phyloP scores from a whole-genome alignment of 2,329 filamentous ascomycete genomes.

The Fusarium scirpi region DNA sequence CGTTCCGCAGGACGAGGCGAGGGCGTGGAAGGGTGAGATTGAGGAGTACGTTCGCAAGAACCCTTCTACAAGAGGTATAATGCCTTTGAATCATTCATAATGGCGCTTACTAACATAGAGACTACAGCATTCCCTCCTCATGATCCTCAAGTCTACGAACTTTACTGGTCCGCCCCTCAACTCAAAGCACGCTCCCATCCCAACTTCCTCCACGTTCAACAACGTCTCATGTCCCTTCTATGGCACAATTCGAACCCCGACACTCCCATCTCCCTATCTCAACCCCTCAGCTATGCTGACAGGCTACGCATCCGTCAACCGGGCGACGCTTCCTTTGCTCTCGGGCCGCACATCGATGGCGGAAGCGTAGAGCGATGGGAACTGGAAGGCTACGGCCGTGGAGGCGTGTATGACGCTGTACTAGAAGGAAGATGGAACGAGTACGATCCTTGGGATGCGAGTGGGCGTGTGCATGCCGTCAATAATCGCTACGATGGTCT shows the following conservation, averaged over 20 bases:
- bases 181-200: slow-evolving; percentile 75
- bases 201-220: slow-evolving; percentile 71
- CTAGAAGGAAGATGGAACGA: slow-evolving; percentile 82
- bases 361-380: slow-evolving; percentile 84
- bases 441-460: slow-evolving; percentile 86
- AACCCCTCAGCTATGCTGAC: slow-evolving; percentile 77
- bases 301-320: slow-evolving; percentile 78
- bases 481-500: slow-evolving; percentile 84
- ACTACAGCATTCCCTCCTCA: slow-evolving; percentile 72
- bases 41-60: slow-evolving; percentile 75
- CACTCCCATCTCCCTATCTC: slow-evolving; percentile 61
- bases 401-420: slow-evolving; percentile 78
- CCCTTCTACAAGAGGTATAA: slow-evolving; percentile 64
- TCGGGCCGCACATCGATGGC: slow-evolving; percentile 80
- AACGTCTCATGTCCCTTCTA: slow-evolving; percentile 69
- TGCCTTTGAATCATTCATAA: too few species aligned
- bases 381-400: slow-evolving; percentile 71
- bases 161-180: slow-evolving; percentile 81
- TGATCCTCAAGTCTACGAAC: slow-evolving; percentile 77
- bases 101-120: neutral
- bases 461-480: slow-evolving; percentile 73
- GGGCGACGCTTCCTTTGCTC: slow-evolving; percentile 76
- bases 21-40: slow-evolving; percentile 73
- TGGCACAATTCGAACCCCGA: slow-evolving; percentile 68
- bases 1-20: slow-evolving; percentile 70